Percentiles rank a stretch among this genome's conserved stretches.
These are phyloP conservation scores for Fagus sylvatica DNA, from an alignment of 306 rosid genomes.

Conservation along the genomic window DNA sequence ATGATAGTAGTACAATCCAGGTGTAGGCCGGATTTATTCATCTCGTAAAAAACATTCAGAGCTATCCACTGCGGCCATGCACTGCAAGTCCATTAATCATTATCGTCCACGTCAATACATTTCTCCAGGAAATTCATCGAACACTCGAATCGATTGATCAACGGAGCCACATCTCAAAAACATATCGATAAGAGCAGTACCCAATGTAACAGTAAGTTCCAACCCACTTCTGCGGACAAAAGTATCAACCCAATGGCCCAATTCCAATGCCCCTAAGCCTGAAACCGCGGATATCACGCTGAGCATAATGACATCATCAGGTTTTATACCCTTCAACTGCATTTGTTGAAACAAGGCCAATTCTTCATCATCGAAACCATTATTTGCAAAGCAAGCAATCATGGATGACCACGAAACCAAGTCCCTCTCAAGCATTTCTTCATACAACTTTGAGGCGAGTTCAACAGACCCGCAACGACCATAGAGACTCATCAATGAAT, in stretches of 20 bases:
- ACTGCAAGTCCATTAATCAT: constrained; percentile 54
- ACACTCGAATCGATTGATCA: constrained; percentile 48
- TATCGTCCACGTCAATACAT: constrained; percentile 52
- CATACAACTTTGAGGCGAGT: constrained; percentile 43
- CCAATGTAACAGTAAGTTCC: constrained; percentile 42
- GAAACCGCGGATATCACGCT: constrained; percentile 54
- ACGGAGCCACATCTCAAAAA: constrained; percentile 59
- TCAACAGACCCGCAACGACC: constrained; percentile 36
- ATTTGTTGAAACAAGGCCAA: constrained; percentile 45
- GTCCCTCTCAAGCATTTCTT: constrained; percentile 46
- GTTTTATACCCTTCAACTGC: constrained; percentile 39
- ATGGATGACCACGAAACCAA: constrained; percentile 63
- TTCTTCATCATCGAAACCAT: constrained; percentile 40
- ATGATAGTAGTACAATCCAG: constrained; percentile 43
- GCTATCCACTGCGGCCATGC: constrained; percentile 57
- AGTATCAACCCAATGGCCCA: constrained; percentile 53
- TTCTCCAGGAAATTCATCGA: constrained; percentile 48
- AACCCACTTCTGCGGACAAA: constrained; percentile 32
- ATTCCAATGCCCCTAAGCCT: constrained; percentile 53
- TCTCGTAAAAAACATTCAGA: constrained; percentile 36
- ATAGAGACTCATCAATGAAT: constrained; percentile 42
- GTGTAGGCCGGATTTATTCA: constrained; percentile 45
- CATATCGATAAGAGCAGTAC: constrained; percentile 62
- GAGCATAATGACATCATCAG: constrained; percentile 50
- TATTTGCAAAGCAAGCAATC: constrained; percentile 40